Conservation (phyloP, 495 filamentous ascomycete genomes). For the Baudoinia panamericana region DNA sequence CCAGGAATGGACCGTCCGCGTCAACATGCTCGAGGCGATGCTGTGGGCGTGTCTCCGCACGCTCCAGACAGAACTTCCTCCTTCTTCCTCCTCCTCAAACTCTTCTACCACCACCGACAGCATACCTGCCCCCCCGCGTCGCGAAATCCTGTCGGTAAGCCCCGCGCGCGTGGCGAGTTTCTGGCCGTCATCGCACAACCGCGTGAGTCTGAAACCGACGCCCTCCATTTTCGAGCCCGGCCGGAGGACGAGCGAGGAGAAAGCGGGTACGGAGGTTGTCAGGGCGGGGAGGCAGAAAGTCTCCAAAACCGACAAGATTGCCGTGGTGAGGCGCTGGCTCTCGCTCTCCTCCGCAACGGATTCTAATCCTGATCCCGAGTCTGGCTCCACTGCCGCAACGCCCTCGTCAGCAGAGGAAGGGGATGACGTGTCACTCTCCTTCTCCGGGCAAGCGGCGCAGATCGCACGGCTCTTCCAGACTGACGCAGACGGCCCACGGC, state of each 20-base stretch:
- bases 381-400: too few relatives aligned
- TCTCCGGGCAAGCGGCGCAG: constrained; percentile 2
- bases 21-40: constrained; percentile 85
- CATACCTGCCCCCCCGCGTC: too few relatives aligned
- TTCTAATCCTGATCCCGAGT: too few relatives aligned
- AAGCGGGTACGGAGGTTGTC: neutral
- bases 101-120: constrained; percentile 11
- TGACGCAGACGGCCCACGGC: too few relatives aligned
- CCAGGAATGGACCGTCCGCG: constrained; percentile 79
- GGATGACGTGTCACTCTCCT: constrained; percentile 3
- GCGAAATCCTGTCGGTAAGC: too few relatives aligned
- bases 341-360: constrained; percentile 18
- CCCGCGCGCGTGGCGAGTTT: constrained; percentile 28
- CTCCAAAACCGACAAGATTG: constrained; percentile 52
- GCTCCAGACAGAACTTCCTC: too few relatives aligned
- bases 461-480: constrained; percentile 12
- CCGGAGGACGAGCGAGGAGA: neutral
- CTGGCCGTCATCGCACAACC: constrained; percentile 14
- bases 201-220: neutral
- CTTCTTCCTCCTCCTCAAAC: neutral
- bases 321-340: constrained; percentile 43
- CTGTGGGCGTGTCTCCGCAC: constrained; percentile 62
- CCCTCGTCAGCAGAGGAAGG: too few relatives aligned
- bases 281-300: constrained; percentile 8
- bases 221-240: neutral